Base-by-base conservation (phyloP, 1,284 basidiomycete genomes). In the Boletus austroedulis region DNA sequence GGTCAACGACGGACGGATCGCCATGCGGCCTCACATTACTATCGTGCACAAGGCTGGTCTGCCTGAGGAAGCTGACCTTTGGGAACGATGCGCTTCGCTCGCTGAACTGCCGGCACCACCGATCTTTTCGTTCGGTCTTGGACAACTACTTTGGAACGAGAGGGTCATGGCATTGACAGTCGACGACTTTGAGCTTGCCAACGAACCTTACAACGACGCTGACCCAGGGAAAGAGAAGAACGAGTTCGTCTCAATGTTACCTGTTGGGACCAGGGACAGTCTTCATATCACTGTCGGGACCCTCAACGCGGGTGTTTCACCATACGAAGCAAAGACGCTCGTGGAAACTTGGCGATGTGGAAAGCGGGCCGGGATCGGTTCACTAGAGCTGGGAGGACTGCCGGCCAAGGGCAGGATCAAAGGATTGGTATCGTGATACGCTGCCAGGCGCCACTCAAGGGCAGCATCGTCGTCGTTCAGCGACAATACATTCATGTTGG, bases 251-350 rank as follows among this genome's bases (percentile, higher is more conserved):
- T 71, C 72, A 4, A 66, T 62, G 46, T 65, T 95, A 23, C 77
- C 82, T 0, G 68, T 75, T 17, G 79, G 82, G 19, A 66, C 86
- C 14, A 76, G 75, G 58, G 65, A 75, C 14, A 63, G 81, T 60
- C 71, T 95, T 62, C 97, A 99, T 71, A 83, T 99, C 59, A 99
- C 97, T 0, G 85, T 98, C 5, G 97, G 93, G 3, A 96, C 93
- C 6, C 67, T 71, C 54, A 68, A 79, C 43, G 69, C 74, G 19
- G 74, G 76, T 3, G 78, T 96, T 1, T 66, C 71, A 0, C 82
- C 94, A 2, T 84, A 90, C 45, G 93, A 97, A 76, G 91, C 86
- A 12, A 86, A 77, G 68, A 70, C 63, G 0, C 66, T 96, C 58
- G 85, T 94, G 12, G 74, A 82, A 60, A 67, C 62, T 6, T 91